Conservation (phyloP, 2,329 filamentous ascomycete genomes). For the Camptophora hylomeconis region DNA sequence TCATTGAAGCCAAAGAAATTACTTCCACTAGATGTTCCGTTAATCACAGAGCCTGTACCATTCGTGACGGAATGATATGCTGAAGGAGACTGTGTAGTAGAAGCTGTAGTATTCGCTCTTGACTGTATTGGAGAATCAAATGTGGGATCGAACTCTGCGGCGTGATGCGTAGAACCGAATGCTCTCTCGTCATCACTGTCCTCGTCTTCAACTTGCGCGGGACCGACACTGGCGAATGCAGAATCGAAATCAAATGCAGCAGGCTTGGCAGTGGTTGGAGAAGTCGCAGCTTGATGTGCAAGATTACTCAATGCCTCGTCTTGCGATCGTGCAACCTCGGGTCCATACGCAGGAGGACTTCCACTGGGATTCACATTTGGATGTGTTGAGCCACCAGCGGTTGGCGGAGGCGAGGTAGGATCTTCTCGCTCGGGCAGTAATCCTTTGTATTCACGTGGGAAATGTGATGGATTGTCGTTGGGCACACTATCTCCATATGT, state of each 20-base stretch:
- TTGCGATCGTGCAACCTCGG: constrained; percentile 12
- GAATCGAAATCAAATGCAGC: constrained; percentile 32
- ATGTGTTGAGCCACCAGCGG: constrained; percentile 20
- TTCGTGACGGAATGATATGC: constrained; percentile 11
- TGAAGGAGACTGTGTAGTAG: constrained; percentile 1
- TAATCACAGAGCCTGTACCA: constrained; percentile 7
- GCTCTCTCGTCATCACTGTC: constrained; percentile 22
- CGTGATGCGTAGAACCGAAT: constrained; percentile 21
- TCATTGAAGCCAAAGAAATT: constrained; percentile 37
- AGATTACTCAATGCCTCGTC: constrained; percentile 10
- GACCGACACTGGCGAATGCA: constrained; percentile 31
- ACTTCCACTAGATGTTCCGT: constrained; percentile 22
- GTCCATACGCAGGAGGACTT: constrained; percentile 14
- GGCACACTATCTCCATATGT: constrained; percentile 21
- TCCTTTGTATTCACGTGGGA: constrained; percentile 27
- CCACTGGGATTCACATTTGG: constrained; percentile 7
- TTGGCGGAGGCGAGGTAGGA: constrained; percentile 26
- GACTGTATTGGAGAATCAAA: constrained; percentile 29
- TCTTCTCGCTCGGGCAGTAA: constrained; percentile 27
- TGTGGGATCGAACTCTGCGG: constrained; percentile 32
- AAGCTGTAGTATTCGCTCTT: constrained; percentile 21
- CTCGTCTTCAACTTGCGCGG: constrained; percentile 31
- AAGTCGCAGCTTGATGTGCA: constrained; percentile 10
- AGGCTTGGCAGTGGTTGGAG: constrained; percentile 20
- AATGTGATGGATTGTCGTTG: constrained; percentile 23